Evolutionary conservation across 2,329 filamentous ascomycete genomes (phyloP).

Genomic region (Pseudogymnoascus verrucosus): DNA sequence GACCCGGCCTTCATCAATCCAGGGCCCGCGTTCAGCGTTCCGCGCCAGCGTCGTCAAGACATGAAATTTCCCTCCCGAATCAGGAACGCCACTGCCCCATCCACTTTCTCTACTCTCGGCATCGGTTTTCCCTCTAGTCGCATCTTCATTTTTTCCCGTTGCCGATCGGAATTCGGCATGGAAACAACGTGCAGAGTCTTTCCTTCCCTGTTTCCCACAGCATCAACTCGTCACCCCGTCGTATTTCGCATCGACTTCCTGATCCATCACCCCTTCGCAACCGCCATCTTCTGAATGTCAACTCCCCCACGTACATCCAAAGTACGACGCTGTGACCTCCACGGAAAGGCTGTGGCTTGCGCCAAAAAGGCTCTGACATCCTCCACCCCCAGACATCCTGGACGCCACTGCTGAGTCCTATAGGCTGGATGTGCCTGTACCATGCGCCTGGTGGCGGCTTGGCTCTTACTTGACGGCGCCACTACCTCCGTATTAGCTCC

Average conservation of each 20-base stretch:
- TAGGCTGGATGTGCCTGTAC: background rate
- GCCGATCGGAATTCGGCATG: constrained; percentile 1
- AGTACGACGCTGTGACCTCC: background rate
- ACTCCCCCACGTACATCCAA: background rate
- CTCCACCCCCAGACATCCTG: background rate
- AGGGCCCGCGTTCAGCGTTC: background rate
- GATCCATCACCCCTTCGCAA: background rate
- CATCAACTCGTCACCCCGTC: background rate
- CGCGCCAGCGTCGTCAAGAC: background rate
- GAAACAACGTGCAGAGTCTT: background rate
- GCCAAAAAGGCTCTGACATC: constrained; percentile 1
- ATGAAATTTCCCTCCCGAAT: background rate
- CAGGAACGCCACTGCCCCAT: background rate
- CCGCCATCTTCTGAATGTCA: background rate
- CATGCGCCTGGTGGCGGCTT: background rate
- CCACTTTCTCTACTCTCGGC: background rate
- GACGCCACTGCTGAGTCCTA: background rate
- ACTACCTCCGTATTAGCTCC: background rate
- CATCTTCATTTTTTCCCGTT: background rate
- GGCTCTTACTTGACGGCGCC: background rate
- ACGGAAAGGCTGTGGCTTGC: background rate
- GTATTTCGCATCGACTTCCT: background rate
- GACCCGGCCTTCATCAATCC: background rate
- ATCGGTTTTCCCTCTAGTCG: background rate
- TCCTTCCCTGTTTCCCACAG: background rate